Conservation (phyloP, 805 yeast genomes). For the Candida verbasci region DNA sequence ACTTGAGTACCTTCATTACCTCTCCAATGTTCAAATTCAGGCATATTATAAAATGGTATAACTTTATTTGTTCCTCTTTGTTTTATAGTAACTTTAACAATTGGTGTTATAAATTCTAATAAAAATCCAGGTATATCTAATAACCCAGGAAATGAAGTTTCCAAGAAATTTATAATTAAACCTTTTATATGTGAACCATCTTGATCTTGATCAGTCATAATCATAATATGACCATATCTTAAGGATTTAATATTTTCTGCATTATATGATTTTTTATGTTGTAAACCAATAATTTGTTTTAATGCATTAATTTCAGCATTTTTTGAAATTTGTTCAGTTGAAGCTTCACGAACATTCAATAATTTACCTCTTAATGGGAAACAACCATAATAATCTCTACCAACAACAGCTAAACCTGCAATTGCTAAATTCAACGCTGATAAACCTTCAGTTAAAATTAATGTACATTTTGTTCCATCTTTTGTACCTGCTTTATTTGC, state of each 20-base stretch:
- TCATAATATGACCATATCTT: conserved; percentile 95
- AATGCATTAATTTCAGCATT: conserved; percentile 93
- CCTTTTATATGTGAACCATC: conserved; percentile 99
- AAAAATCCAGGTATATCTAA: conserved; percentile 87
- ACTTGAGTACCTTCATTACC: conserved; percentile 69
- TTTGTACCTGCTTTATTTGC: conserved; percentile 95
- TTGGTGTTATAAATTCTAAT: conserved; percentile 93
- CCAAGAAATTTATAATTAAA: conserved; percentile 85
- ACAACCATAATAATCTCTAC: conserved; percentile 92
- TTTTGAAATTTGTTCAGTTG: conserved; percentile 90
- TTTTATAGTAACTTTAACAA: conserved; percentile 77
- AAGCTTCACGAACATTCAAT: conserved; percentile 93
- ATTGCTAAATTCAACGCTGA: conserved; percentile 92
- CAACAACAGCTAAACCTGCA: conserved; percentile 90
- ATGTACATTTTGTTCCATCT: conserved; percentile 88
- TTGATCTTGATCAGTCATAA: conserved; percentile 99
- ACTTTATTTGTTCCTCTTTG: conserved; percentile 55
- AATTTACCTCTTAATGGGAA: conserved; percentile 94
- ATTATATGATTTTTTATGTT: conserved; percentile 78
- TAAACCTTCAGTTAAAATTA: conserved; percentile 94
- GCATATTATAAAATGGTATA: conserved; percentile 86
- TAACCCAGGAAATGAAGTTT: conserved; percentile 90
- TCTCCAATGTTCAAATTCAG: conserved; percentile 93
- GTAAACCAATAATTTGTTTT: conserved; percentile 92
- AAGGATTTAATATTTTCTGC: conserved; percentile 60